These are phyloP conservation scores for Fonsecaea pedrosoi DNA, from an alignment of 2,329 filamentous ascomycete species.

Conservation along the genomic window DNA sequence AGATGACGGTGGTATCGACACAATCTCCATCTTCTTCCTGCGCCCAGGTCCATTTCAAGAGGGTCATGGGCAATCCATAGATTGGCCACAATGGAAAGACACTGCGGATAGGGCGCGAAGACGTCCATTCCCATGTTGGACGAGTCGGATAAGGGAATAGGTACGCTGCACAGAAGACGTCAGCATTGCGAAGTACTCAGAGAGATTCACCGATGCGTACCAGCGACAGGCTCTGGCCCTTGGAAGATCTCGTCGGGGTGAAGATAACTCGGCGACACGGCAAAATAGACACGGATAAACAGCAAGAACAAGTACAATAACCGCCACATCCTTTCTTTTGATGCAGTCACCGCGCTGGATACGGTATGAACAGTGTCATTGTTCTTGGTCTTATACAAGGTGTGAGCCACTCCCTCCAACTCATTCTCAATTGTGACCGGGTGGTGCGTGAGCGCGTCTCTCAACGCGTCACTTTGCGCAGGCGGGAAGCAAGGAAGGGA, in stretches of 20 bases:
- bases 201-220: slow-evolving; percentile 57
- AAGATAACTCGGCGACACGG: slow-evolving; percentile 91
- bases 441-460: slow-evolving; percentile 28
- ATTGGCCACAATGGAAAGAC: slow-evolving; percentile 95
- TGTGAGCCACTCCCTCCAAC: slow-evolving; percentile 22
- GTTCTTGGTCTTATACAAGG: slow-evolving; percentile 25
- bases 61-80: slow-evolving; percentile 91
- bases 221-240: slow-evolving; percentile 94
- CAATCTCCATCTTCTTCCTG: slow-evolving; percentile 79
- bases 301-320: slow-evolving; percentile 84
- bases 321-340: slow-evolving; percentile 74
- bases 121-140: slow-evolving; percentile 95
- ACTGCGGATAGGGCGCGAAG: slow-evolving; percentile 85
- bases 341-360: slow-evolving; percentile 30
- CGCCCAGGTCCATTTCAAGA: slow-evolving; percentile 90
- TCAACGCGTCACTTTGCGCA: slow-evolving; percentile 25
- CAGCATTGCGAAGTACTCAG: neutral
- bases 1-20: slow-evolving; percentile 83
- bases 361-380: slow-evolving; percentile 31
- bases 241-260: slow-evolving; percentile 99
- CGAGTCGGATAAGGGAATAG: slow-evolving; percentile 91
- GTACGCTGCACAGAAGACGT: slow-evolving; percentile 66
- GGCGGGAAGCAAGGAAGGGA: neutral
- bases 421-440: slow-evolving; percentile 32
- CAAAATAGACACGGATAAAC: slow-evolving; percentile 89